These are phyloP conservation scores for Chenopodium formosanum DNA, from an alignment of 148 eudicot genomes.

Conservation along the genomic window DNA sequence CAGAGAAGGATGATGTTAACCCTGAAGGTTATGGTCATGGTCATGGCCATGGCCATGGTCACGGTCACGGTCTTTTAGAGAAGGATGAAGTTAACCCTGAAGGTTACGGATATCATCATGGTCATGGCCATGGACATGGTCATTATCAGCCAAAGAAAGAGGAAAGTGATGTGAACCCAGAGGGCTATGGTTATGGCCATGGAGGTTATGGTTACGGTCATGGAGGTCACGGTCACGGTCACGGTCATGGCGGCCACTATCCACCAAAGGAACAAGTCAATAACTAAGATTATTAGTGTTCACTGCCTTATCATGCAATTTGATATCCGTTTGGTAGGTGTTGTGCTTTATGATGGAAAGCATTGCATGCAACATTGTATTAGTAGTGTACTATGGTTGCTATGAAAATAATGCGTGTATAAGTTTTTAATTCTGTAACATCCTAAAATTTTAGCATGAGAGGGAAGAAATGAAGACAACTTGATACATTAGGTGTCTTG, in stretches of 20 bases:
- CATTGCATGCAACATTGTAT: background rate
- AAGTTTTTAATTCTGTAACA: background rate
- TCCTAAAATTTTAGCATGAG: background rate
- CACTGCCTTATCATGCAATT: background rate
- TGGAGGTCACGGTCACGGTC: conserved; percentile 18
- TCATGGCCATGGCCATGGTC: background rate
- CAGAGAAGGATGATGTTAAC: background rate
- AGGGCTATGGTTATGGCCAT: conserved; percentile 15
- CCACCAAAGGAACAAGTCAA: conserved; percentile 15
- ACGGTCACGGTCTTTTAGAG: background rate
- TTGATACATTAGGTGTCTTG: too few species aligned
- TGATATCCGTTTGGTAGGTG: background rate
- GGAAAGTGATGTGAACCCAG: conserved; percentile 5
- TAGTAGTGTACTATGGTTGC: background rate
- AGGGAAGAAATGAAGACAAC: too few species aligned
- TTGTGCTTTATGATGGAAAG: background rate
- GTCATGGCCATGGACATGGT: background rate
- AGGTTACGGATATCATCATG: background rate
- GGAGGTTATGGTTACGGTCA: conserved; percentile 16
- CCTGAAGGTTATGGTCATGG: background rate
- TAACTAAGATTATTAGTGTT: background rate
- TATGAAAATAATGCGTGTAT: background rate
- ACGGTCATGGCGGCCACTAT: conserved; percentile 8
- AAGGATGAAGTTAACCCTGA: background rate
- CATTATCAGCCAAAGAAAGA: background rate